phyloP scores from a whole-genome alignment of 495 filamentous ascomycete genomes.

The Daldinia grandis region DNA sequence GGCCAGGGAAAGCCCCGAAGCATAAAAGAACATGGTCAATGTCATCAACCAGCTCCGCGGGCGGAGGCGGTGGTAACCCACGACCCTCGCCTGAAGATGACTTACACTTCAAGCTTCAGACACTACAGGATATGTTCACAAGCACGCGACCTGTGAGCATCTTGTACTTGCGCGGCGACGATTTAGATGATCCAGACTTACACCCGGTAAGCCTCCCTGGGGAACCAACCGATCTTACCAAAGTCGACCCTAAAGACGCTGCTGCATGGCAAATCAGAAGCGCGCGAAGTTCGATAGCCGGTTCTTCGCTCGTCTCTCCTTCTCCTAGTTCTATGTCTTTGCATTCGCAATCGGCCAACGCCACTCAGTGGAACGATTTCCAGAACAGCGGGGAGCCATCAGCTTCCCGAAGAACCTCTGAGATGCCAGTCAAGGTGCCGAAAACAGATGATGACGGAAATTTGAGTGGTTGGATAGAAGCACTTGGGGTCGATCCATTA shows the following conservation, averaged over 20 bases:
- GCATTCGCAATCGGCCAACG: conserved; percentile 61
- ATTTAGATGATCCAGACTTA: conserved; percentile 86
- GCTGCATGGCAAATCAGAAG: conserved; percentile 65
- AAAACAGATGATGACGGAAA: conserved; percentile 61
- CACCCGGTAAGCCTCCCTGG: conserved; percentile 81
- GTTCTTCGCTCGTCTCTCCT: conserved; percentile 75
- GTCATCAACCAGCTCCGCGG: conserved; percentile 81
- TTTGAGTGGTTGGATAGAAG: conserved; percentile 86
- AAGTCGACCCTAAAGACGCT: conserved; percentile 64
- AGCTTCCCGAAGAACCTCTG: conserved; percentile 54
- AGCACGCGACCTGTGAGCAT: conserved; percentile 87
- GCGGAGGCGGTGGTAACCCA: conserved; percentile 49
- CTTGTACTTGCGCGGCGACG: conserved; percentile 82
- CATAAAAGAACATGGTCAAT: conserved; percentile 97
- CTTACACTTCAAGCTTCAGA: conserved; percentile 81
- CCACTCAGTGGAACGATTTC: conserved; percentile 52
- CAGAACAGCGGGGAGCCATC: conserved; percentile 48
- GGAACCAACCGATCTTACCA: conserved; percentile 67
- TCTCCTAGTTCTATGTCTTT: conserved; percentile 71
- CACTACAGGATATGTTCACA: conserved; percentile 94
- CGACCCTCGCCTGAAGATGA: conserved; percentile 84
- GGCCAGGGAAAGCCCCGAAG: conserved; percentile 80
- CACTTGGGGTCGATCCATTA: conserved; percentile 82
- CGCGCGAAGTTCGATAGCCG: conserved; percentile 60
- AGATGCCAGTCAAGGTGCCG: conserved; percentile 59